Percentiles rank a stretch among this genome's conserved stretches.
Evolutionary conservation across 163 green algal species (phyloP).

Genomic region (Chlorella variabilis): DNA sequence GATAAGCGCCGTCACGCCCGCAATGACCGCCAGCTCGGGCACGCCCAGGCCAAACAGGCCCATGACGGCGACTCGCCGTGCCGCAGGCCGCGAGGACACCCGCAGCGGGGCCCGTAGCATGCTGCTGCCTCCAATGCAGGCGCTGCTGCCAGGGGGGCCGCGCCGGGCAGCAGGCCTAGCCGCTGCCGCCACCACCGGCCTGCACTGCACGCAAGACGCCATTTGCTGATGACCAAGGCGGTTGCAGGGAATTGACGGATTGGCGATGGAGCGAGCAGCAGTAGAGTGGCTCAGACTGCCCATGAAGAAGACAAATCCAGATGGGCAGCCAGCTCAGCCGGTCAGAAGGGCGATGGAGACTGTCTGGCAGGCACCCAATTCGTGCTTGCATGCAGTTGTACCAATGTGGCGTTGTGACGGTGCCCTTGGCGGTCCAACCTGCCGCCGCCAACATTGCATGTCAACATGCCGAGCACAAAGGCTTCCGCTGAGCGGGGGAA

Average conservation of each 20-base stretch:
- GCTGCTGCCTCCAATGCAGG: conserved; percentile 28
- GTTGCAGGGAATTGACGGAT: too few relatives aligned
- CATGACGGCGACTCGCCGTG: conserved; percentile 45
- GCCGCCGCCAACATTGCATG: too few relatives aligned
- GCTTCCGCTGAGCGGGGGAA: too few relatives aligned
- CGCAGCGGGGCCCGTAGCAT: background rate
- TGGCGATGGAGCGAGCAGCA: too few relatives aligned
- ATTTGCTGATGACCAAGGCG: background rate
- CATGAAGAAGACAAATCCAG: too few relatives aligned
- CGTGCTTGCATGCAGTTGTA: too few relatives aligned
- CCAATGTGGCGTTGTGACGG: too few relatives aligned
- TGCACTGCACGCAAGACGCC: conserved; percentile 8
- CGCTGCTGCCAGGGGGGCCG: conserved; percentile 25
- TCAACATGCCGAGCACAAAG: too few relatives aligned
- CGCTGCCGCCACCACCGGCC: background rate
- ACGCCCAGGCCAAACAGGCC: conserved; percentile 96
- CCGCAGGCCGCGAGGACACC: background rate
- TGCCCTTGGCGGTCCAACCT: too few relatives aligned
- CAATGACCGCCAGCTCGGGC: conserved; percentile 96
- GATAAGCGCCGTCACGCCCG: conserved; percentile 90
- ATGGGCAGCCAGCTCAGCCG: background rate
- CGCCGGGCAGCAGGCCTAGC: conserved; percentile 4
- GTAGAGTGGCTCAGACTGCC: too few relatives aligned
- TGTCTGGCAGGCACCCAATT: too few relatives aligned
- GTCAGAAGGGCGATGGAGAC: too few relatives aligned